Base-by-base conservation (phyloP, 1,139 yeast genomes). In the Torulaspora globosa region DNA sequence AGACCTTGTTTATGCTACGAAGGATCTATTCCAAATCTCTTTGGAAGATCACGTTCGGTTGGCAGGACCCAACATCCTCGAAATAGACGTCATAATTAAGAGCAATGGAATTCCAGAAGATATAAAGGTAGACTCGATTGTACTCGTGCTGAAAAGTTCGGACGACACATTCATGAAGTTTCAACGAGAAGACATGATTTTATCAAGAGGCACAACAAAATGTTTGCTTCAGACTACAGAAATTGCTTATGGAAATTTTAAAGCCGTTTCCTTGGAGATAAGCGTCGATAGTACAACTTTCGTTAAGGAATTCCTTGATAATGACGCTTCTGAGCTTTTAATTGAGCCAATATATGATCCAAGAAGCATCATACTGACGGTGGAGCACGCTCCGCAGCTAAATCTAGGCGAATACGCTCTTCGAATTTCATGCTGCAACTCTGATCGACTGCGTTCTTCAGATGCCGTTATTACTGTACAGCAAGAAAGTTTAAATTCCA, bases 261-360 rank as follows among this genome's bases (percentile, higher is more conserved):
- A 46, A 7, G 46, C 59, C 0, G 40, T 51, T 2, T 49, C 58
- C 7, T 28, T 60, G 10, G 66, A 59, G 33, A 42, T 61, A 18
- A 47, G 39, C 8, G 48, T 61, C n/a, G 60, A 59, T 2, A 52
- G 47, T 14, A 60, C 65, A 1, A 51, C 49, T 7, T 62, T 65
- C 21, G 46, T 55, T 2, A 53, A 59, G 36, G 56, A 57, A 30
- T 61, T 57, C 32, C 40, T 42, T 9, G 39, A 49, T 3, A 44
- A 51, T 4, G 36, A 35, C 8, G 27, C 21, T 2, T 38, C 44
- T 1, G 27, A 29, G 5, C 36, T 60, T 11, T 33, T 44, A 5
- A 47, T 62, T 2, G 47, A 49, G 21, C 58, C 58, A 6, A 46
- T 61, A 1, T 57, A 46, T 36, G 38, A 48, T 21, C 36, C 38